Base-by-base conservation (phyloP, 768 basidiomycete species). In the Epithele typhae region DNA sequence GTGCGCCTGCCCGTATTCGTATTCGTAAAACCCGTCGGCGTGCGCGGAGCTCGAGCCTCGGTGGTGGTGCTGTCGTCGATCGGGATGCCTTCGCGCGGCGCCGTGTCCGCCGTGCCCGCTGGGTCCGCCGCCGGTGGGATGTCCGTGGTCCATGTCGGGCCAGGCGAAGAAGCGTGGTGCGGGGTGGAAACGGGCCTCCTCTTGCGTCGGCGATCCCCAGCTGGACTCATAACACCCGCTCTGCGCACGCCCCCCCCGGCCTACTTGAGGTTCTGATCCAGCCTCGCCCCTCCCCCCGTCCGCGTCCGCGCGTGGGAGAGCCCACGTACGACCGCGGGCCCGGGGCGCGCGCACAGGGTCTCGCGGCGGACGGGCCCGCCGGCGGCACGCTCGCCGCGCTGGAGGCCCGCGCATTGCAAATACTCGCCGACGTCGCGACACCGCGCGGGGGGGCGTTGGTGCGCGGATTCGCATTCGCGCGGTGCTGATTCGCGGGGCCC, bases 351-450 rank as follows among this genome's bases (percentile, higher is more conserved):
- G 39, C 39, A 15, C 10, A 24, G 15, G 39, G 11, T 8, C 25
- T 24, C 39, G 39, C 25, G 39, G 39, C 39, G 39, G 25, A 40
- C 25, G 39, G 39, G 39, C 4, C 10, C 15, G 35, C 18, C 15
- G 18, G 7, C 12, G 30, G 30, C n/a, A n/a, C 27, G 27, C 27
- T 30, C 27, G 27, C 27, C 27, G 27, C 27, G 27, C 27, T 7
- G 35, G 17, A 17, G 35, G 35, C 18, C 9, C 7, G 18, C 35
- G 35, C 35, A 43, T 43, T 43, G 23, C 37, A 46, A 52, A 52
- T 52, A 52, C 14, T 37, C 14, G 30, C 24, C 33, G 46, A 40
- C 46, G 42, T 33, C 51, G 46, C 51, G 38, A 43, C 45, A 25
- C 41, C 27, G 25, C 38, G 44, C 40, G 45, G 44, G 40, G 14